These are phyloP conservation scores for Arthrobotrys sinensis DNA, from an alignment of 2,329 filamentous ascomycete species.

Conservation along the genomic window DNA sequence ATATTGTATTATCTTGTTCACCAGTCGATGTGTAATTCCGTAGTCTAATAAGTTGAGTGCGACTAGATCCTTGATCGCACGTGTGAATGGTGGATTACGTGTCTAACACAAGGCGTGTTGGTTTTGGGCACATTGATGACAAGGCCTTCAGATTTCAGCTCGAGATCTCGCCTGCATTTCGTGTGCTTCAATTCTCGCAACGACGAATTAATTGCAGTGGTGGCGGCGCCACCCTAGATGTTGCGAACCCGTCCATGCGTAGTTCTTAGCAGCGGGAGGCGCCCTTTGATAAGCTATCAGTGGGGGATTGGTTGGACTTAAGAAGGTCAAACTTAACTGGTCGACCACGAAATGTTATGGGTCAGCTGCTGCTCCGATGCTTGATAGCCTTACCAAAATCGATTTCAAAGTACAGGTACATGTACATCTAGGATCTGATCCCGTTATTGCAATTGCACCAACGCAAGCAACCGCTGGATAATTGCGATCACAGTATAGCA, in stretches of 20 bases:
- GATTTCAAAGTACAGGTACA: neutral
- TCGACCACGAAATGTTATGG: neutral
- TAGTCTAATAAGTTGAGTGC: too few species aligned
- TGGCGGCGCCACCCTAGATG: neutral
- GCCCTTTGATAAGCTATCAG: neutral
- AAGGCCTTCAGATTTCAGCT: conserved; percentile 3
- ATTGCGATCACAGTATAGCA: too few species aligned
- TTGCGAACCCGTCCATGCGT: neutral
- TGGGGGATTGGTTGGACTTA: neutral
- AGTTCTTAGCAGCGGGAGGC: neutral
- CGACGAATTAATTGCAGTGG: neutral
- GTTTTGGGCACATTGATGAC: neutral
- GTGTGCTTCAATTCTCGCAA: neutral
- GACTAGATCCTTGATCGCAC: too few species aligned
- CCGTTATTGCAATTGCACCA: neutral
- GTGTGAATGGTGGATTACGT: too few species aligned
- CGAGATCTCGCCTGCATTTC: neutral
- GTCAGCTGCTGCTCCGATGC: neutral
- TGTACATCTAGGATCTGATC: neutral
- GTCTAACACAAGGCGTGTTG: neutral
- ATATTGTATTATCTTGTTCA: too few species aligned
- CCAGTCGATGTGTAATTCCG: too few species aligned
- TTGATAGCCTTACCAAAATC: neutral
- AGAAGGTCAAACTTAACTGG: neutral
- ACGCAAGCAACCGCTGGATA: neutral